These are phyloP conservation scores for Warburgia ugandensis DNA, from an alignment of 164 flowering plant species.

Conservation along the genomic window DNA sequence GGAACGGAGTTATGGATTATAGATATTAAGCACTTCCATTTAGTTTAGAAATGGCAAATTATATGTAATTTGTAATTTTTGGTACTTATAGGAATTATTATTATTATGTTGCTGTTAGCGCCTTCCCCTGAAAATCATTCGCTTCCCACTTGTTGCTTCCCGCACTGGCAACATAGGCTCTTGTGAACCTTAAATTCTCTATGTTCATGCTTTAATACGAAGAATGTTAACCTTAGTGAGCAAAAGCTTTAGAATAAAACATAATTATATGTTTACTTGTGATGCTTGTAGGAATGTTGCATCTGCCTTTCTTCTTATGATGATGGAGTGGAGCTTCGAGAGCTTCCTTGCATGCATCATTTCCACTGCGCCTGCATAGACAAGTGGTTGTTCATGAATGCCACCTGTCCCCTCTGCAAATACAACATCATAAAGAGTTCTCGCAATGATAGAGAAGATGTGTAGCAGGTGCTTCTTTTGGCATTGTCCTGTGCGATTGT, in stretches of 20 bases:
- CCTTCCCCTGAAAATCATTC: no score
- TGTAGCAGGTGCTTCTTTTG: conserved; percentile 3
- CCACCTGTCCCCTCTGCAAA: conserved; percentile 84
- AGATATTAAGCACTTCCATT: no score
- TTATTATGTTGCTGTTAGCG: no score
- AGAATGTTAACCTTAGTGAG: neutral
- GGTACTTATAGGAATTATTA: no score
- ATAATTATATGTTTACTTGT: neutral
- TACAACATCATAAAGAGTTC: conserved; percentile 31
- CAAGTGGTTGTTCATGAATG: conserved; percentile 77
- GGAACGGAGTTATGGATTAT: no score
- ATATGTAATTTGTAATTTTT: no score
- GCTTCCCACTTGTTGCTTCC: no score
- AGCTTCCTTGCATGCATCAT: conserved; percentile 70
- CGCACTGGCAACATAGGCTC: no score
- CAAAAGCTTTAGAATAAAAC: neutral
- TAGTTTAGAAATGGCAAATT: no score
- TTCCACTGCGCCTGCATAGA: conserved; percentile 76
- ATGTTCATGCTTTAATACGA: neutral
- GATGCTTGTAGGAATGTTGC: conserved; percentile 59
- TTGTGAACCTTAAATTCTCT: no score
- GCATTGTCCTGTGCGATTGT: no score
- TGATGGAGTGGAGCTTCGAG: conserved; percentile 68
- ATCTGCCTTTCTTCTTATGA: conserved; percentile 71
- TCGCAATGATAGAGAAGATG: conserved; percentile 14